phyloP scores from a whole-genome alignment of 305 asterid genomes.

The Plantago coronopus region DNA sequence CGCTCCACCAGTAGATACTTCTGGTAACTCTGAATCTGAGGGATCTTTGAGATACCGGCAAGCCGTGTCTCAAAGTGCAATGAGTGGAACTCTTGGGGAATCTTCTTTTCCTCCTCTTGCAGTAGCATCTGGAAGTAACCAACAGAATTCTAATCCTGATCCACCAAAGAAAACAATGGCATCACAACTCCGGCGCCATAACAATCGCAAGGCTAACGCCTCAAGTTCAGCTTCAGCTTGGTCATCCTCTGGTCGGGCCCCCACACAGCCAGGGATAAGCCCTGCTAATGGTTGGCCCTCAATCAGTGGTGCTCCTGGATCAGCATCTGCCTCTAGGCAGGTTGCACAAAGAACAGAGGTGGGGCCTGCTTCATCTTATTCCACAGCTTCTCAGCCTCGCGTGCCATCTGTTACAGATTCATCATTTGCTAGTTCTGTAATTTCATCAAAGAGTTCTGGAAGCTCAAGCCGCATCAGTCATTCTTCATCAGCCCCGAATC shows the following conservation, averaged over 20 bases:
- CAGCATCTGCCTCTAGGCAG: constrained; percentile 51
- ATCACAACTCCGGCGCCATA: constrained; percentile 53
- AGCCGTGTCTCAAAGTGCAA: constrained; percentile 60
- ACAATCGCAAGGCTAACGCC: constrained; percentile 34
- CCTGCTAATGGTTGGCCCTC: constrained; percentile 60
- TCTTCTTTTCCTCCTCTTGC: constrained; percentile 86
- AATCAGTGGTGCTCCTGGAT: constrained; percentile 49
- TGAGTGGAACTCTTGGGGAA: constrained; percentile 56
- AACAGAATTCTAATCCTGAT: constrained; percentile 45
- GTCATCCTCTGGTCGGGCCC: constrained; percentile 40
- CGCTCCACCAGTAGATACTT: constrained; percentile 52
- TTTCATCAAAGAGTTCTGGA: constrained; percentile 47
- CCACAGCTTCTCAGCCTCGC: constrained; percentile 35
- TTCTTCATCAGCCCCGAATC: constrained; percentile 85
- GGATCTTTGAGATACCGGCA: constrained; percentile 68
- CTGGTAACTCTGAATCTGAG: constrained; percentile 45
- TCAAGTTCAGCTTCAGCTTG: constrained; percentile 45
- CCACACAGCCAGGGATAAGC: constrained; percentile 31
- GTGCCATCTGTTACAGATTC: constrained; percentile 33
- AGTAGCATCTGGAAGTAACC: constrained; percentile 50
- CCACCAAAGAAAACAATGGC: constrained; percentile 60
- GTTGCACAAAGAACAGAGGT: constrained; percentile 33
- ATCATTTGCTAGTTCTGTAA: constrained; percentile 38
- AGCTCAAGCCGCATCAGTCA: constrained; percentile 47
- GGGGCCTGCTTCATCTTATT: constrained; percentile 31